Evolutionary conservation across 1,284 basidiomycete species (phyloP), one percentile per base, ranked within the genome.

Genomic region (Singerocomus inundabilis): DNA sequence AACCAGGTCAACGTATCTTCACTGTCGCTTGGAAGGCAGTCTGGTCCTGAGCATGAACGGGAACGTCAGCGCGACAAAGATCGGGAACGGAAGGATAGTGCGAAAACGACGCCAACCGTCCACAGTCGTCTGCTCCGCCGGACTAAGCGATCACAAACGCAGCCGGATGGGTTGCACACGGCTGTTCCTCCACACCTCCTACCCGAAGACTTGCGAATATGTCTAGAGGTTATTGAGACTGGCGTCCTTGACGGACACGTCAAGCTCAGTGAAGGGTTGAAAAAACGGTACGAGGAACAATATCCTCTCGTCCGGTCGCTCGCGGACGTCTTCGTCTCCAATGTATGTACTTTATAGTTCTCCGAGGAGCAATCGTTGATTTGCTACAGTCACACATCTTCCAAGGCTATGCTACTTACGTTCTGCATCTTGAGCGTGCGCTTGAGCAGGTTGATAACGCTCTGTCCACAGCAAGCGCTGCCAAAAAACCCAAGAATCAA

Each of bases 311-410:
- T 97, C 32, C 79, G 93, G 46, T 90, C 87, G 32, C 76, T 98
- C 32, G 93, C 93, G 32, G 93, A 96, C 60, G 91, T 97, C 12
- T 98, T 97, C 70, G 89, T 93, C 31, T 82, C 88, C 12, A 93
- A 93, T 70, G 94, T 95, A 63, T 71, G 90, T 77, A 51, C 44
- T 49, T 43, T 26, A 48, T 52, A 34, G 44, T 53, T 55, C 25
- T 26, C 7, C 10, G 18, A 21, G 42, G 21, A 33, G 42, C 50
- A 34, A 30, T 29, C 18, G 46, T 56, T 59, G 52, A 61, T 53
- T 49, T 55, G 39, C 34, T 31, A 42, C 47, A 97, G 93, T 91
- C 92, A 7, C 88, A 93, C 68, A 91, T 98, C 48, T 84, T 98
- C 50, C 82, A 88, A 52, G 91, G 92, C 51, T 98, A 98, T 71